These are phyloP conservation scores for Septoria petroselini DNA, from an alignment of 2,329 filamentous ascomycete species.

Conservation along the genomic window DNA sequence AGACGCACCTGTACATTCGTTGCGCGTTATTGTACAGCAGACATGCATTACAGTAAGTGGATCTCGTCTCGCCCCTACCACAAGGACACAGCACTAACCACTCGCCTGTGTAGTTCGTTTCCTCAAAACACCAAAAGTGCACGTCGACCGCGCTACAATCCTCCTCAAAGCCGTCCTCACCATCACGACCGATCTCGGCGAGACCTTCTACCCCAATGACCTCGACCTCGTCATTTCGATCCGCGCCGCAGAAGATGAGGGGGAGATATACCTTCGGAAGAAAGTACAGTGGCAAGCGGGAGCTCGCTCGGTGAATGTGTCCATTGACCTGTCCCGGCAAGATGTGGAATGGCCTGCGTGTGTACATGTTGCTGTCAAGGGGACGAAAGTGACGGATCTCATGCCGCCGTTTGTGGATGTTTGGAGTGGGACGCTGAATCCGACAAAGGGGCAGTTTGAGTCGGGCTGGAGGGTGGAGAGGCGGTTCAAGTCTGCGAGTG, in stretches of 20 bases:
- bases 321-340: slow-evolving; percentile 42
- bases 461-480: slow-evolving; percentile 56
- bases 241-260: slow-evolving; percentile 32
- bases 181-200: slow-evolving; percentile 67
- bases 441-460: slow-evolving; percentile 39
- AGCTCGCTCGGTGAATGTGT: slow-evolving; percentile 46
- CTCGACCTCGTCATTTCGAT: slow-evolving; percentile 45
- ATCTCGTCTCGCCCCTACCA: not conserved
- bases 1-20: too few relatives aligned
- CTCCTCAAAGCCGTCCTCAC: slow-evolving; percentile 56
- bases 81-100: not conserved
- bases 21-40: not conserved
- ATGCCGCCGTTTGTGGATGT: slow-evolving; percentile 52
- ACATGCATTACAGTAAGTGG: slow-evolving; percentile 14
- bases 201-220: slow-evolving; percentile 57
- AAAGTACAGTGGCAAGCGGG: slow-evolving; percentile 45
- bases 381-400: slow-evolving; percentile 34
- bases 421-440: slow-evolving; percentile 52
- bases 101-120: slow-evolving; percentile 52
- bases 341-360: slow-evolving; percentile 41
- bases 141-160: slow-evolving; percentile 41
- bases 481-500: slow-evolving; percentile 47
- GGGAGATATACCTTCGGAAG: slow-evolving; percentile 44
- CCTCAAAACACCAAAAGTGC: slow-evolving; percentile 59
- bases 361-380: slow-evolving; percentile 42